Percentiles rank a stretch among this genome's conserved stretches.
Evolutionary conservation across 1,284 basidiomycete species (phyloP).

Genomic region (Pisolithus thermaeus): DNA sequence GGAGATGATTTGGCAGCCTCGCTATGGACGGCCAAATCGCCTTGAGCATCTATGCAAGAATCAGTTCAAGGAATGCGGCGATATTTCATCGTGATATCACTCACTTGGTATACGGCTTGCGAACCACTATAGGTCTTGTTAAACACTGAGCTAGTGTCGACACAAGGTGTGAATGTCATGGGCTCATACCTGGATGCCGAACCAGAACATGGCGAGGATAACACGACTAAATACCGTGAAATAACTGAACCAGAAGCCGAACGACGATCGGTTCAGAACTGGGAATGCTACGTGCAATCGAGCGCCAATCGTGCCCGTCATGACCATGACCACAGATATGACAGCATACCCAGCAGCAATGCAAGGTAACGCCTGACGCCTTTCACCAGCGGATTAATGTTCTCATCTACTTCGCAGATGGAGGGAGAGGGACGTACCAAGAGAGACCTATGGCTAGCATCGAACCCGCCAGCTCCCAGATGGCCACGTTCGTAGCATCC

Average conservation of each 20-base stretch:
- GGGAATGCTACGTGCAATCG: slow-evolving; percentile 60
- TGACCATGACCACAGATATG: slow-evolving; percentile 41
- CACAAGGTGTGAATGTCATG: not conserved
- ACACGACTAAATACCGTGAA: slow-evolving; percentile 59
- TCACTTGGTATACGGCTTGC: slow-evolving; percentile 25
- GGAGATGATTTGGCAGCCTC: slow-evolving; percentile 48
- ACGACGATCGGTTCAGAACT: slow-evolving; percentile 56
- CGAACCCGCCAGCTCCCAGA: slow-evolving; percentile 42
- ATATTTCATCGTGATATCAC: not conserved
- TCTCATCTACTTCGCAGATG: not conserved
- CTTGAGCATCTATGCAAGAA: slow-evolving; percentile 44
- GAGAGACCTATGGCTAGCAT: slow-evolving; percentile 49
- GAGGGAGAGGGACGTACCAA: slow-evolving; percentile 30
- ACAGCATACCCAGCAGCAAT: slow-evolving; percentile 46
- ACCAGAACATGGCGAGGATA: slow-evolving; percentile 60
- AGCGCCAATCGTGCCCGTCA: slow-evolving; percentile 56
- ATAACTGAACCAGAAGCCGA: slow-evolving; percentile 60
- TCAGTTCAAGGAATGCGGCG: not conserved
- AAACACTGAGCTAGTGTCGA: not conserved
- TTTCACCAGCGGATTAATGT: slow-evolving; percentile 14
- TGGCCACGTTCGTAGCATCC: slow-evolving; percentile 38
- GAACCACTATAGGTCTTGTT: slow-evolving; percentile 21
- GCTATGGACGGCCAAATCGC: slow-evolving; percentile 62
- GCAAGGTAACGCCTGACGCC: slow-evolving; percentile 46
- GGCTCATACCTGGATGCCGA: slow-evolving; percentile 39